Evolutionary conservation across 345 rosid genomes (phyloP).

Genomic region (Camelina neglecta): DNA sequence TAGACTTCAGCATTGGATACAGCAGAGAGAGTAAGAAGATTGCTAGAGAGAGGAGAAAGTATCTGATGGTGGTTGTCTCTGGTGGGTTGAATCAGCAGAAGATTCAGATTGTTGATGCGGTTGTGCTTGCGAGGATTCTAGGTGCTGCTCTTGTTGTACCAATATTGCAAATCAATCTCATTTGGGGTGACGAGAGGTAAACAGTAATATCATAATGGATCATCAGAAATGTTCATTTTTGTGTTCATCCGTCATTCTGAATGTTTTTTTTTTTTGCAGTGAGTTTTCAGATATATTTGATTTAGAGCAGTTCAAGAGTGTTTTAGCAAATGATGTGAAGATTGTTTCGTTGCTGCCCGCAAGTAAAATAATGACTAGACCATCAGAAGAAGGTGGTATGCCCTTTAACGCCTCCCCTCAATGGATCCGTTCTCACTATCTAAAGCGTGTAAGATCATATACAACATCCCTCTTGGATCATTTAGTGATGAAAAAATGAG

Average conservation of each 20-base stretch:
- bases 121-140: constrained; percentile 92
- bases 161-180: constrained; percentile 88
- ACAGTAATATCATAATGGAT: neutral
- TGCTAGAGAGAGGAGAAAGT: constrained; percentile 57
- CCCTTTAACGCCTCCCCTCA: constrained; percentile 79
- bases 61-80: constrained; percentile 86
- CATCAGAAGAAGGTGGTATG: constrained; percentile 81
- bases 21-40: constrained; percentile 53
- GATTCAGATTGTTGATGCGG: constrained; percentile 98
- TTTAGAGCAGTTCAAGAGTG: constrained; percentile 82
- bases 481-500: neutral
- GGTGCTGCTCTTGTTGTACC: constrained; percentile 97
- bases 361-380: constrained; percentile 80
- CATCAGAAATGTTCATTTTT: constrained; percentile 12
- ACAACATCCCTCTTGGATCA: neutral
- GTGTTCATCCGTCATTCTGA: neutral
- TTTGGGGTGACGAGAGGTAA: constrained; percentile 99
- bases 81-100: constrained; percentile 99
- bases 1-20: constrained; percentile 63
- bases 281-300: constrained; percentile 96
- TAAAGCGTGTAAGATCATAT: constrained; percentile 59
- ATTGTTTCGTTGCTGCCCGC: constrained; percentile 85
- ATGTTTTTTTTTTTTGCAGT: constrained; percentile 52
- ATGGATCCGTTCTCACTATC: constrained; percentile 94
- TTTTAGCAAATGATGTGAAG: constrained; percentile 77